Evolutionary conservation across 345 rosid genomes (phyloP), one percentile per base, ranked within the genome.

Genomic region (Mallotus nudiflorus): DNA sequence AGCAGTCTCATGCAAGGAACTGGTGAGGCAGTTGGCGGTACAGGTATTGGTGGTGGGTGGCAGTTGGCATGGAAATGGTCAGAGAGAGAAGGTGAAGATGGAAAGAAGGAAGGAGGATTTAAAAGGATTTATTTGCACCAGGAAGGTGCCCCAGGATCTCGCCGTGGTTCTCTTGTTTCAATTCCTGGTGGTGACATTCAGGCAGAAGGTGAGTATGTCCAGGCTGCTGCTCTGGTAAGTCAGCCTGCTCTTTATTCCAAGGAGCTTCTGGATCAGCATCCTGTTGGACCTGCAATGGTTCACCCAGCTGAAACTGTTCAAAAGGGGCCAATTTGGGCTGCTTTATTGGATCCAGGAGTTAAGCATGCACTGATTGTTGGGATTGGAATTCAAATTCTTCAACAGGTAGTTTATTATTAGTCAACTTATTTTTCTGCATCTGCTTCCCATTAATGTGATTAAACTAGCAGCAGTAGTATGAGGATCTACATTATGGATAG

Each of bases 11-110:
- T 79, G 70, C 88, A 87, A 67, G 96, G 89, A 40, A 63, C 67
- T 25, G 92, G 86, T 11, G 97, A 91, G 57, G 78, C 82, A 58
- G 88, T 68, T 19, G 75, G 87, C 50, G 75, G 89, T 49, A 83
- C 92, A 60, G 98, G 96, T n/a, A 91, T 94, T 63, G 97, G 98
- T 56, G 91, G 96, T 27, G 97, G 98, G 42, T 95, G 99, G 99
- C 97, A 92, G 78, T 80, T 95, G 88, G 98, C 97, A 6, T 95
- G 92, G 81, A 88, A 91, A 82, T 90, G 91, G 86, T 58, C 88
- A 4, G 90, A 82, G 62, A 86, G 73, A 69, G 93, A 90, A 67
- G 93, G 91, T 0, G 87, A 83, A 58, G 89, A 82, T 62, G 88
- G 92, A 71, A 85, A 83, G 78, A 89, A 86, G 79, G 88, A 82